phyloP scores from a whole-genome alignment of 176 grass and related monocot genomes.

The Eleusine indica region DNA sequence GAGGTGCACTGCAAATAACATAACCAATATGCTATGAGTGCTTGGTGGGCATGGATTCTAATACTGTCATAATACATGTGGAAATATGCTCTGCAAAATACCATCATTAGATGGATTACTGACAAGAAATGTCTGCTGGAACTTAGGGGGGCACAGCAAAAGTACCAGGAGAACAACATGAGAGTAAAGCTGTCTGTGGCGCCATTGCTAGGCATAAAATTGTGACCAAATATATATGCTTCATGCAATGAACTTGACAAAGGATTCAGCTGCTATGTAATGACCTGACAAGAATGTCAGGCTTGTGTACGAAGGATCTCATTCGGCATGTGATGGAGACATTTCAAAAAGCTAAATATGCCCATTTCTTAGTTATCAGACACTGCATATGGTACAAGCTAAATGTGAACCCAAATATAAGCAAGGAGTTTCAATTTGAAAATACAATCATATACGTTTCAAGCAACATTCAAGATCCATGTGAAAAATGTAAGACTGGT shows the following conservation, averaged over 20 bases:
- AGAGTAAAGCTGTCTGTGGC: neutral
- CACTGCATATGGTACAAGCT: neutral
- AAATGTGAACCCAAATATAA: neutral
- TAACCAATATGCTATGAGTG: constrained; percentile 14
- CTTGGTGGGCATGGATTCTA: neutral
- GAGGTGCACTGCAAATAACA: constrained; percentile 41
- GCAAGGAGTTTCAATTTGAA: neutral
- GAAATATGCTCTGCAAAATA: constrained; percentile 8
- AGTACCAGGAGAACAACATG: neutral
- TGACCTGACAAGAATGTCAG: neutral
- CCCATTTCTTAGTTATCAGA: neutral
- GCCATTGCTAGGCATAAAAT: neutral
- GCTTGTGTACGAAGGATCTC: neutral
- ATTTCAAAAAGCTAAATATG: neutral
- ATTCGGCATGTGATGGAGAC: neutral
- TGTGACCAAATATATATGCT: neutral
- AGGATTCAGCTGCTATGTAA: neutral
- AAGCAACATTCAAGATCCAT: neutral
- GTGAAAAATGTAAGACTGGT: neutral
- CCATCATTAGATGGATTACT: neutral
- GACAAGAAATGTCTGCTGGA: neutral
- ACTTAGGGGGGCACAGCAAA: neutral
- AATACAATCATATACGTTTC: neutral
- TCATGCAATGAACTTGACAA: neutral
- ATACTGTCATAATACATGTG: neutral